Evolutionary conservation across 2,329 filamentous ascomycete species (phyloP), one percentile per base, ranked within the genome.

Genomic region (Lasiodiplodia theobromae): DNA sequence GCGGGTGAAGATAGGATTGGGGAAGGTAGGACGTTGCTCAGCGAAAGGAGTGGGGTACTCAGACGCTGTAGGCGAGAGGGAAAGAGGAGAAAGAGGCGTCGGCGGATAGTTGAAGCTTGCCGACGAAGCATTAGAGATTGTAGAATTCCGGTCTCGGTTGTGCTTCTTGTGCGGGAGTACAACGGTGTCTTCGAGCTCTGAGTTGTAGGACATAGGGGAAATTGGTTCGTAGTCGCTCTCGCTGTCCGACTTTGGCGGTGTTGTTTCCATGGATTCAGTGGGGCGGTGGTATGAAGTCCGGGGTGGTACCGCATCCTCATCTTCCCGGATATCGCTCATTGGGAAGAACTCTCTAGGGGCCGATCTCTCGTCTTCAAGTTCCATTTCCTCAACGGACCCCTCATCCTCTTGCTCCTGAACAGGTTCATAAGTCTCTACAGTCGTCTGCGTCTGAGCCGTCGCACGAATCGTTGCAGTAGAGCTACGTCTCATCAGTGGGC

Each of bases 351-450:
- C 28, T 23, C 18, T 31, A 34, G 23, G 52, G 1, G 25, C 64
- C 4, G 40, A 4, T 18, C 11, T 21, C 31, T 44, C 38, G 25
- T 66, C 64, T 5, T 14, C n/a, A 57, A 57, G 11, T 18, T 47
- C 53, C n/a, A 25, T 4, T 18, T 51, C 31, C 18, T 67, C 65
- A 40, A 18, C 37, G 4, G 63, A 66, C 6, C 63, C 63, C 40
- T 68, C 66, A 49, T 68, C 66, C 21, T 68, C 66, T 12, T 62
- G 44, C 38, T 68, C 66, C 58, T 62, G 54, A n/a, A 68, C 66
- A 34, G 66, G 11, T 4, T 60, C 56, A 25, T 68, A 68, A 10
- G 51, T 58, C 1, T 62, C 66, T 7, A 68, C 54, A 1, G 47
- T 18, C 7, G 66, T 63, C 4, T 34, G 21, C 47, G 51, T 44